Evolutionary conservation across 257 asterid genomes (phyloP).

Genomic region (Perilla frutescens): DNA sequence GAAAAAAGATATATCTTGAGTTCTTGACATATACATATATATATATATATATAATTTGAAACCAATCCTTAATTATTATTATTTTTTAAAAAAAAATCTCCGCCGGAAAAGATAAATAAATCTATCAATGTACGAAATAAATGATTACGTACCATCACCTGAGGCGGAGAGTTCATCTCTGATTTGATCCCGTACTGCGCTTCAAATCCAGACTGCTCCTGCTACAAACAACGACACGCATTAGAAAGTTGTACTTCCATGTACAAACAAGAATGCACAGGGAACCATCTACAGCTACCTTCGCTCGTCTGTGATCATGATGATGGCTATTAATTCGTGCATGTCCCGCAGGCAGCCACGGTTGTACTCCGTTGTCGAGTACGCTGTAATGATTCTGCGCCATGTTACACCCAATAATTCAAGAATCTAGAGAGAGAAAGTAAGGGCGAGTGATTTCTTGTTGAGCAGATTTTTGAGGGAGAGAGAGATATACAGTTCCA

Average conservation of each 20-base stretch:
- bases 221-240: conserved; percentile 33
- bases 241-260: conserved; percentile 31
- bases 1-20: not conserved
- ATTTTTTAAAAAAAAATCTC: not conserved
- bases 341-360: conserved; percentile 20
- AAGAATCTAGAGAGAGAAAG: conserved; percentile 38
- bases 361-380: conserved; percentile 41
- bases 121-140: not conserved
- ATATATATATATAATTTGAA: too few relatives aligned
- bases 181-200: conserved; percentile 40
- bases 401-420: conserved; percentile 39
- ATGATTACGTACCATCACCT: conserved; percentile 20
- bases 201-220: conserved; percentile 35
- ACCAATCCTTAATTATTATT: not conserved
- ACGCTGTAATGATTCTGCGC: conserved; percentile 50
- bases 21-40: too few relatives aligned
- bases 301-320: not conserved
- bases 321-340: not conserved
- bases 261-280: conserved; percentile 36
- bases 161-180: conserved; percentile 28
- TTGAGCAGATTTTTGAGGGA: conserved; percentile 27
- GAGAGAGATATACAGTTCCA: conserved; percentile 45
- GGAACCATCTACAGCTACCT: conserved; percentile 36
- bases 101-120: not conserved
- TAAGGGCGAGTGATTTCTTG: conserved; percentile 4